Evolutionary conservation across 305 asterid species (phyloP).

Genomic region (Solanum hybrid): DNA sequence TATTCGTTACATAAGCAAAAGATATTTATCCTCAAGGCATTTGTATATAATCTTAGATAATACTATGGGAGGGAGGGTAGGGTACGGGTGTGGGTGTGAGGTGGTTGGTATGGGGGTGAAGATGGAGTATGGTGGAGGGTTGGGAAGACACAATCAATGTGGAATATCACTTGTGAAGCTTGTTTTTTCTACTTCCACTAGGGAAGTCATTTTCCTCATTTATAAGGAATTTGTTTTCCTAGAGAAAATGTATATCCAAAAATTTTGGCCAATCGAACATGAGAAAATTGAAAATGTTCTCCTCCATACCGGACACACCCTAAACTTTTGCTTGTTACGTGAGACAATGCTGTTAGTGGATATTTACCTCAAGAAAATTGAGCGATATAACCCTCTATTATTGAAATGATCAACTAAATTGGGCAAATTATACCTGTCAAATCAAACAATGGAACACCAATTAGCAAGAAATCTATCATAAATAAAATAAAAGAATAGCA

Average conservation of each 20-base stretch:
- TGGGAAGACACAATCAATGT: background rate
- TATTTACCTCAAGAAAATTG: slow-evolving; percentile 74
- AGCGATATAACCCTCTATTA: slow-evolving; percentile 79
- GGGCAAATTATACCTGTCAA: slow-evolving; percentile 67
- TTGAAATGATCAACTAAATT: slow-evolving; percentile 86
- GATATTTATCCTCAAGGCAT: background rate
- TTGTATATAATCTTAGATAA: background rate
- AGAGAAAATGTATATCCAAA: background rate
- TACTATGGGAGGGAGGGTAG: background rate
- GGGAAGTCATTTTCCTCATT: background rate
- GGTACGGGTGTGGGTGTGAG: background rate
- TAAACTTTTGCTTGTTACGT: background rate
- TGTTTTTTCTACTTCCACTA: background rate
- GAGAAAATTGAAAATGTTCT: background rate
- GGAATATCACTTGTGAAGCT: background rate
- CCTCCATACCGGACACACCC: background rate
- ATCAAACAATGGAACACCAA: background rate
- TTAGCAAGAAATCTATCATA: background rate
- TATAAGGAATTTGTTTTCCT: background rate
- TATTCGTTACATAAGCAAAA: background rate
- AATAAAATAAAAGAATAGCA: background rate
- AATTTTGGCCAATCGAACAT: background rate
- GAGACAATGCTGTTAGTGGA: background rate
- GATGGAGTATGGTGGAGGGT: background rate
- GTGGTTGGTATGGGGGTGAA: background rate